phyloP scores from a whole-genome alignment of 2,329 filamentous ascomycete genomes.

The Aspergillus sp. region DNA sequence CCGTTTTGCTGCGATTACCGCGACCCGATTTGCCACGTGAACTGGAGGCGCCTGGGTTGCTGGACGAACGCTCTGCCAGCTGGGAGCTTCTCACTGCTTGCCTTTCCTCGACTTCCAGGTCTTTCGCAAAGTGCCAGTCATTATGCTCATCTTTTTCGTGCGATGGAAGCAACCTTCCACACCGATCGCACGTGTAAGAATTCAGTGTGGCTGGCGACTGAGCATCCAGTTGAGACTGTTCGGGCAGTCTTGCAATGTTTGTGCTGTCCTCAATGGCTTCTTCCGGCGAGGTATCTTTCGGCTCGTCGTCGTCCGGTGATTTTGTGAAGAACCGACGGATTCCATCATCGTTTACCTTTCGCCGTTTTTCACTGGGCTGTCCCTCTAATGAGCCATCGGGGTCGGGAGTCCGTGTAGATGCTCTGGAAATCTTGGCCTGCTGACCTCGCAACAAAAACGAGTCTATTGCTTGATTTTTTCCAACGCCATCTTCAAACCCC shows the following conservation, averaged over 20 bases:
- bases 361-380: slow-evolving; percentile 40
- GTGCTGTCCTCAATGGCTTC: neutral
- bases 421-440: slow-evolving; percentile 50
- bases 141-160: slow-evolving; percentile 70
- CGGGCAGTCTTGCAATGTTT: neutral
- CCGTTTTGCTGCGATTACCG: slow-evolving; percentile 26
- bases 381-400: slow-evolving; percentile 10
- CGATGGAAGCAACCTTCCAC: slow-evolving; percentile 59
- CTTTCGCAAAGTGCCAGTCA: slow-evolving; percentile 93
- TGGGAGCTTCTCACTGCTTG: slow-evolving; percentile 23
- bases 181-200: slow-evolving; percentile 60
- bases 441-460: slow-evolving; percentile 73
- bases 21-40: slow-evolving; percentile 24
- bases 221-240: neutral
- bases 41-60: slow-evolving; percentile 14
- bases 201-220: neutral
- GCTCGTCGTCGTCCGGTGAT: slow-evolving; percentile 13
- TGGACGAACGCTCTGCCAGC: slow-evolving; percentile 9
- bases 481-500: slow-evolving; percentile 87
- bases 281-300: neutral
- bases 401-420: slow-evolving; percentile 17
- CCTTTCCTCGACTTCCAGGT: slow-evolving; percentile 68
- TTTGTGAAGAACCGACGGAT: slow-evolving; percentile 60
- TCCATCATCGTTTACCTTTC: slow-evolving; percentile 47
- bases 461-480: slow-evolving; percentile 81